Base-by-base conservation (phyloP, 108 stramenopile species). In the Mayamaea pseudoterrestris region DNA sequence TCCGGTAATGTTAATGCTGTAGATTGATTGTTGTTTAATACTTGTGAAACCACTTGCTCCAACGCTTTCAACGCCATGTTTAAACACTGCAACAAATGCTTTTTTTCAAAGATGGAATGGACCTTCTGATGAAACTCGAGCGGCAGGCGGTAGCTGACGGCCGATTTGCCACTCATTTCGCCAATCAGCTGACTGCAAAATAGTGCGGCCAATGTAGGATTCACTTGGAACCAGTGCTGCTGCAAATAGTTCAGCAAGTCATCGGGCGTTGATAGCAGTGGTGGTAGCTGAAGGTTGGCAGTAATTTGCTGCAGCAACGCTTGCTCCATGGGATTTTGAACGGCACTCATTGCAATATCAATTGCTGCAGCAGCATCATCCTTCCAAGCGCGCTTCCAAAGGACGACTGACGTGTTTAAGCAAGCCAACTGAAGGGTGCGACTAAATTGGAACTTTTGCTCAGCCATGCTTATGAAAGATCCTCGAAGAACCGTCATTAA, bases 381-480 rank as follows among this genome's bases (percentile, higher is more conserved):
- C 27, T 37, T 48, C 88, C 88, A 90, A 23, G 53, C 50, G 43
- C 88, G 62, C 48, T 90, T 90, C 74, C 75, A 84, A 50, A 90
- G 66, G 29, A 69, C 60, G 14, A 78, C 75, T 9, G 70, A 64
- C 7, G 78, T 55, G 39, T 59, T 74, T 12, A 68, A 73, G 55
- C 68, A 78, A 0, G 83, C 74, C 68, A 69, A 49, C 25, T 53
- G 54, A 22, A 78, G 53, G 8, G 76, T 75, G 46, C 80, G 45
- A 0, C 61, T 63, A 9, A 66, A 34, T 53, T 25, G 37, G 5
- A 18, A 25, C 2, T 35, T 45, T 49, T n/a, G 13, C 47, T 64
- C 56, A 22, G 78, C 32, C 17, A 49, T n/a, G n/a, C n/a, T 27
- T 21, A 89, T 49, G 26, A 82, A 60, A 43, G 65, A 75, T 44